Conservation (phyloP, 805 yeast genomes). For the Candida succiphila region DNA sequence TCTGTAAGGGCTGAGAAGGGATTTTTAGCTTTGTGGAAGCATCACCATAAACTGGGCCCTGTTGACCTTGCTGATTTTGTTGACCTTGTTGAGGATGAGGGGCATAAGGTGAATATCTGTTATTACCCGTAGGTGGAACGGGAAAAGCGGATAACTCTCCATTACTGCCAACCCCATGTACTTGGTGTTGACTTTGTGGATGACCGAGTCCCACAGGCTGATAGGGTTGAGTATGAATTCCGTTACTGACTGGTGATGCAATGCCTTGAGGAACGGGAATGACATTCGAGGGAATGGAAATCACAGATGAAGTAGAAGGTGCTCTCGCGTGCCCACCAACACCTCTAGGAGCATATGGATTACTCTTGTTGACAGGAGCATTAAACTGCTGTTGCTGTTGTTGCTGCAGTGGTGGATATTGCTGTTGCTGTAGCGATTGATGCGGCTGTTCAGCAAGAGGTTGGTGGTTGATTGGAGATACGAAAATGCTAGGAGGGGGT, state of each 20-base stretch:
- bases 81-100: slow-evolving; percentile 3
- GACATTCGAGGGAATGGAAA: slow-evolving; percentile 4
- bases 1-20: slow-evolving; percentile 8
- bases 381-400: background rate
- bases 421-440: background rate
- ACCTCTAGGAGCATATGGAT: slow-evolving; percentile 23
- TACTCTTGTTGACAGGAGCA: background rate
- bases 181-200: no score
- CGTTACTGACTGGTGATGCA: no score
- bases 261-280: slow-evolving; percentile 2
- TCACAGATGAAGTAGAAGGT: slow-evolving; percentile 10
- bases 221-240: no score
- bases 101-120: slow-evolving; percentile 11
- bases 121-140: background rate
- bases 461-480: background rate
- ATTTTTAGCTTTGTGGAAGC: slow-evolving; percentile 1
- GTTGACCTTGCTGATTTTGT: slow-evolving; percentile 1
- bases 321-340: slow-evolving; percentile 21
- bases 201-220: no score
- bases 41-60: slow-evolving; percentile 1
- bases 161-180: no score
- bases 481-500: no score
- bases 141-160: slow-evolving; percentile 6
- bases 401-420: background rate
- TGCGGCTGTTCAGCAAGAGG: background rate